A percentile compares a stretch with the other conserved stretches of the same genome.
These are phyloP conservation scores for Annulohypoxylon moriforme DNA, from an alignment of 495 filamentous ascomycete genomes.

Conservation along the genomic window DNA sequence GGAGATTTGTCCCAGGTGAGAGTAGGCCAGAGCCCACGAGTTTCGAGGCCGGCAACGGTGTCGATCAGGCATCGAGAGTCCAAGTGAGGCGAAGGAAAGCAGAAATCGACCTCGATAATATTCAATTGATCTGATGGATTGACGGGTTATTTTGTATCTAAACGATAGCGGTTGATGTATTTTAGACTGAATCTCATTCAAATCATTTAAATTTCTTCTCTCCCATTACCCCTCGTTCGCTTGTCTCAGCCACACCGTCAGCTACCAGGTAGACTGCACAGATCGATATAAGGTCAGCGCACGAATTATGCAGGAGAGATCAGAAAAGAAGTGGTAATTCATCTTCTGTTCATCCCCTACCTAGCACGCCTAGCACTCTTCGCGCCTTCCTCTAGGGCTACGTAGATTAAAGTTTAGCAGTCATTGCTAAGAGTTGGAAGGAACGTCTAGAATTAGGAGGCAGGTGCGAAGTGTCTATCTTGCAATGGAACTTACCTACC, in stretches of 20 bases:
- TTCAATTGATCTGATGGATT: background rate
- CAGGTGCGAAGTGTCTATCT: no score
- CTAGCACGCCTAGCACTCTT: background rate
- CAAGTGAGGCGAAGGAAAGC: constrained; percentile 45
- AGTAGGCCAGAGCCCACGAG: constrained; percentile 42
- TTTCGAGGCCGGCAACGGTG: constrained; percentile 36
- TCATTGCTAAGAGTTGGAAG: no score
- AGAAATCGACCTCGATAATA: constrained; percentile 44
- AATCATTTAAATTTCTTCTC: background rate
- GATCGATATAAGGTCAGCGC: background rate
- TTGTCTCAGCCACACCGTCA: background rate
- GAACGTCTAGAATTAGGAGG: no score
- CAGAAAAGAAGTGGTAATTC: background rate
- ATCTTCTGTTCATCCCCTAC: no score
- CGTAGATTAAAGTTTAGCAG: no score
- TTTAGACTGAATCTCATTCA: background rate
- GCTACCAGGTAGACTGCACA: background rate
- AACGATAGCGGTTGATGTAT: background rate
- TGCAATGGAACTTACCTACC: no score
- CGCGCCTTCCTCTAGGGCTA: no score
- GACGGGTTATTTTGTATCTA: background rate
- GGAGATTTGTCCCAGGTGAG: constrained; percentile 50
- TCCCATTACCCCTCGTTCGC: background rate
- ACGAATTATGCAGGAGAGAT: background rate
- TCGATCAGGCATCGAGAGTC: constrained; percentile 40